Evolutionary conservation across 805 yeast species (phyloP).

Genomic region (Helenozyma baotianmanensis): DNA sequence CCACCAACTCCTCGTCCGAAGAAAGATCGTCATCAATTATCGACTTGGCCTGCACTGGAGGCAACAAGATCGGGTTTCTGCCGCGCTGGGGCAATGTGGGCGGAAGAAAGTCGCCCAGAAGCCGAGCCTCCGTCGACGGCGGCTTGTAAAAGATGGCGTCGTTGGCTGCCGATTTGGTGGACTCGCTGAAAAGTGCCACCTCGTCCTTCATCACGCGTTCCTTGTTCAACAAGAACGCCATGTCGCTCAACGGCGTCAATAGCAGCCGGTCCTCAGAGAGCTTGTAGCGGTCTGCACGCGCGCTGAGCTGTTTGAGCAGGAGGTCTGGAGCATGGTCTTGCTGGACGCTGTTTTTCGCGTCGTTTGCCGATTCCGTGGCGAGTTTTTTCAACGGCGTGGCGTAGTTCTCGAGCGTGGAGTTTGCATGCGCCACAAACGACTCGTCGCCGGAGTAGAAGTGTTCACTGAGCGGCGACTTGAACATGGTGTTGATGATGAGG

Average conservation of each 20-base stretch:
- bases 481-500: conserved; percentile 3
- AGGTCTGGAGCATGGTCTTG: conserved; percentile 1
- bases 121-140: conserved; percentile 4
- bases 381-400: conserved; percentile 13
- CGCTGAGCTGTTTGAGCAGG: neutral
- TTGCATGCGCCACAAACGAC: conserved; percentile 1
- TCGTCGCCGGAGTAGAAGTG: conserved; percentile 8
- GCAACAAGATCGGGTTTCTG: conserved; percentile 9
- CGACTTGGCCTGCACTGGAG: conserved; percentile 1
- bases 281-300: neutral
- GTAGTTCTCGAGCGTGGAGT: conserved; percentile 3
- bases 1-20: conserved; percentile 4
- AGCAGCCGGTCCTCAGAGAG: neutral
- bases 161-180: conserved; percentile 1
- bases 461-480: conserved; percentile 3
- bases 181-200: conserved; percentile 1
- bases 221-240: neutral
- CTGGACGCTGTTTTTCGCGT: conserved; percentile 5
- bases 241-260: neutral
- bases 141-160: conserved; percentile 6
- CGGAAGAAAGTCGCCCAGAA: conserved; percentile 12
- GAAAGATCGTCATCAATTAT: neutral
- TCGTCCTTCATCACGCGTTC: no score
- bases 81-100: conserved; percentile 6
- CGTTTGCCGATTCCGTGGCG: conserved; percentile 8